phyloP scores from a whole-genome alignment of 805 yeast species.

The Yamadazyma phyllophila region DNA sequence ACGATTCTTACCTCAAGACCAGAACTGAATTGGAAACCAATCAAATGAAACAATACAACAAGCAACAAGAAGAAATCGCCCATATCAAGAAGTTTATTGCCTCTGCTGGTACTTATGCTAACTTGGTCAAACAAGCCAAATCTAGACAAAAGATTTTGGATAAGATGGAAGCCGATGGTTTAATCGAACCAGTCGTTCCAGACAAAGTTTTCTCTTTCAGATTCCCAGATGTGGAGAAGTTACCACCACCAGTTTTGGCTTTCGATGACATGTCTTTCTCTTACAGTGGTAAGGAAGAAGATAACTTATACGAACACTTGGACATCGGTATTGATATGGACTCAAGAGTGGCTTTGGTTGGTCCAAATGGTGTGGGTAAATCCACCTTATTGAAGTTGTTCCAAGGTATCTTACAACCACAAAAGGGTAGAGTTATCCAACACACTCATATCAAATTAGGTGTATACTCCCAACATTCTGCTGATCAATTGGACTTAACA shows the following conservation, averaged over 20 bases:
- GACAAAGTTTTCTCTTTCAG: constrained; percentile 93
- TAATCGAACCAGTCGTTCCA: constrained; percentile 85
- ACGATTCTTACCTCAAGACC: constrained; percentile 94
- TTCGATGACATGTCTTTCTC: constrained; percentile 94
- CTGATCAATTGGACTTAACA: constrained; percentile 94
- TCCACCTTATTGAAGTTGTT: constrained; percentile 92
- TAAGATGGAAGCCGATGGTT: constrained; percentile 99
- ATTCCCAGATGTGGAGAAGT: constrained; percentile 92
- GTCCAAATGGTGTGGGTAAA: constrained; percentile 99
- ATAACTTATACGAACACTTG: constrained; percentile 84
- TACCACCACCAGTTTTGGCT: constrained; percentile 98
- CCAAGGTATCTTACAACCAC: constrained; percentile 92
- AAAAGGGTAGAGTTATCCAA: constrained; percentile 92
- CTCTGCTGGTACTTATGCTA: constrained; percentile 99
- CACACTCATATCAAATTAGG: constrained; percentile 98
- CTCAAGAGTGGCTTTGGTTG: constrained; percentile 95
- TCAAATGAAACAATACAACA: constrained; percentile 95
- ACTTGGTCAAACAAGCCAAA: constrained; percentile 97
- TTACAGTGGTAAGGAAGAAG: constrained; percentile 78
- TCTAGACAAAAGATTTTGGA: constrained; percentile 98
- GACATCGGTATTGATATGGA: constrained; percentile 99
- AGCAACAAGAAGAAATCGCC: constrained; percentile 98
- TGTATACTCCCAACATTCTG: constrained; percentile 98
- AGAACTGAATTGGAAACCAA: constrained; percentile 91
- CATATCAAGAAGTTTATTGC: constrained; percentile 99